Percentiles rank a stretch among this genome's conserved stretches.
Conservation (phyloP, 495 filamentous ascomycete genomes). For the Lentithecium fluviatile region DNA sequence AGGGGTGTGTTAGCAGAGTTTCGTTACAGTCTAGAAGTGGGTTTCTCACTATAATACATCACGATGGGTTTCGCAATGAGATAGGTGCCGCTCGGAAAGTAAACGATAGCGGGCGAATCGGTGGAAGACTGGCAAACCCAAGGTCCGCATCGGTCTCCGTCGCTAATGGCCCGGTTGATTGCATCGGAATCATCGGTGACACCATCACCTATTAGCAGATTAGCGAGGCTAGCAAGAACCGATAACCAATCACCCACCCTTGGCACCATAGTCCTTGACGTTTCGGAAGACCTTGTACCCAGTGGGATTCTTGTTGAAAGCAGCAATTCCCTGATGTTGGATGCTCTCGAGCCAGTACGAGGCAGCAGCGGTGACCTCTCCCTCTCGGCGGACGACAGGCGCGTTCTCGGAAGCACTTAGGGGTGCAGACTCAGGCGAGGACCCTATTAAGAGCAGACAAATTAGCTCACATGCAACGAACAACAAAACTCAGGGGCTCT, state of each 20-base stretch:
- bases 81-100: slow-evolving; percentile 43
- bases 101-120: slow-evolving; percentile 50
- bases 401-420: not conserved
- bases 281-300: slow-evolving; percentile 80
- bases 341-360: slow-evolving; percentile 33
- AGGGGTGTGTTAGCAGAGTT: too few species aligned
- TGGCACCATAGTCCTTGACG: slow-evolving; percentile 61
- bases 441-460: not conserved
- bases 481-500: not conserved
- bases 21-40: too few species aligned
- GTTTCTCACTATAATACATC: slow-evolving; percentile 38
- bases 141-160: slow-evolving; percentile 70
- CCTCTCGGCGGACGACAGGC: not conserved
- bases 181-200: slow-evolving; percentile 80
- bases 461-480: not conserved
- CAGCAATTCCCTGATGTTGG: slow-evolving; percentile 33
- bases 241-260: slow-evolving; percentile 25
- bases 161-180: slow-evolving; percentile 81
- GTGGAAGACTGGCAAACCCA: slow-evolving; percentile 78
- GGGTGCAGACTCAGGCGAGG: not conserved
- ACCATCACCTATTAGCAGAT: slow-evolving; percentile 60
- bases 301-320: slow-evolving; percentile 37
- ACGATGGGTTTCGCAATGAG: slow-evolving; percentile 34
- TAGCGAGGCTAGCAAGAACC: not conserved
- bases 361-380: slow-evolving; percentile 4